Evolutionary conservation across 2,329 filamentous ascomycete genomes (phyloP).

Genomic region (Arthrobotrys iridis): DNA sequence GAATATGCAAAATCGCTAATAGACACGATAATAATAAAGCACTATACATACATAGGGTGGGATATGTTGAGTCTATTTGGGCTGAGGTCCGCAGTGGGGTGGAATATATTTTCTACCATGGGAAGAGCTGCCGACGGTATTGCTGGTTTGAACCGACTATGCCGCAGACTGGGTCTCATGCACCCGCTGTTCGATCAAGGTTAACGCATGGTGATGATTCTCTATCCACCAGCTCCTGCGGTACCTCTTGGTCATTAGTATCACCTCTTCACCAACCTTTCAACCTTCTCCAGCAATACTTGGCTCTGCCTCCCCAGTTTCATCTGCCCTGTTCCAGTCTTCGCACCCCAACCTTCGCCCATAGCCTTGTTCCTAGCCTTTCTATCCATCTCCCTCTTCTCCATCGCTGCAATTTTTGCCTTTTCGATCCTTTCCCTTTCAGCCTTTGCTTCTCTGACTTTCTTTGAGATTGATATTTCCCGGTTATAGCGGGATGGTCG

Average conservation of each 20-base stretch:
- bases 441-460: slow-evolving; percentile 64
- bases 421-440: slow-evolving; percentile 71
- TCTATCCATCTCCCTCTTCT: slow-evolving; percentile 77
- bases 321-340: slow-evolving; percentile 73
- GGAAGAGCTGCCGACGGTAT: too few species aligned
- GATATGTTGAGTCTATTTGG: too few species aligned
- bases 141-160: too few species aligned
- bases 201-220: too few species aligned
- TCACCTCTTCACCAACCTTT: slow-evolving; percentile 70
- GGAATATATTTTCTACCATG: too few species aligned
- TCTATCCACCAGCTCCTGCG: too few species aligned
- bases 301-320: slow-evolving; percentile 84
- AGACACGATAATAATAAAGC: neutral
- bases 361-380: slow-evolving; percentile 65
- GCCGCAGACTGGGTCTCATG: too few species aligned
- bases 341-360: slow-evolving; percentile 70
- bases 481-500: slow-evolving; percentile 61
- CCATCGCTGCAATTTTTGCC: slow-evolving; percentile 72
- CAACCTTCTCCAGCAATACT: slow-evolving; percentile 79
- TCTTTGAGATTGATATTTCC: slow-evolving; percentile 57
- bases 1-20: too few species aligned
- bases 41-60: too few species aligned
- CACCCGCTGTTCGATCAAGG: too few species aligned
- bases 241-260: too few species aligned
- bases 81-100: too few species aligned